phyloP scores from a whole-genome alignment of 176 grass and related monocot genomes.

The Zea luxurians region DNA sequence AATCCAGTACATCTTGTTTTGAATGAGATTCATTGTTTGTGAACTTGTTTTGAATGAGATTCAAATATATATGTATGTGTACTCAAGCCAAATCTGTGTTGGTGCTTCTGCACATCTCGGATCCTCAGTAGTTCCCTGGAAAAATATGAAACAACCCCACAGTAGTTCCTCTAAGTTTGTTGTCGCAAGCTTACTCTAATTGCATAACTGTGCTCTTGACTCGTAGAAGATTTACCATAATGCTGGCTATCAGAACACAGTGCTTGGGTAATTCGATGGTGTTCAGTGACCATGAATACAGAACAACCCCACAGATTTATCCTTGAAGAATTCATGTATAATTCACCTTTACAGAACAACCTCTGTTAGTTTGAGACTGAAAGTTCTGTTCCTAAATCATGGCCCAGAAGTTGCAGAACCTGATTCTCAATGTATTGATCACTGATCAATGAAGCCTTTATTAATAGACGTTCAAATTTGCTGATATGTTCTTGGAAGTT shows the following conservation, averaged over 20 bases:
- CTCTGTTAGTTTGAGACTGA: neutral
- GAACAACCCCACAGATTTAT: neutral
- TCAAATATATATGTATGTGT: no score
- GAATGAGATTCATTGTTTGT: no score
- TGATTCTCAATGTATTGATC: neutral
- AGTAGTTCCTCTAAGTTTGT: no score
- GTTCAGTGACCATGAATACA: neutral
- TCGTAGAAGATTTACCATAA: neutral
- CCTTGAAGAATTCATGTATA: slow-evolving; percentile 2
- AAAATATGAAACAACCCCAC: no score
- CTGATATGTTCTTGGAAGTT: neutral
- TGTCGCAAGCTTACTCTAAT: neutral
- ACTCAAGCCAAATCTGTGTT: no score
- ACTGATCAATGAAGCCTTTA: neutral
- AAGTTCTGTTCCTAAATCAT: neutral
- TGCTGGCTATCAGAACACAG: neutral
- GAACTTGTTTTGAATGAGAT: no score
- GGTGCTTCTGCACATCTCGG: no score
- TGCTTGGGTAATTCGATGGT: neutral
- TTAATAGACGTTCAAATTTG: neutral
- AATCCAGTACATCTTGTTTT: no score
- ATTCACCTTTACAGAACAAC: no score
- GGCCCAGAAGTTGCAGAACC: neutral
- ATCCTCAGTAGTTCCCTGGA: no score
- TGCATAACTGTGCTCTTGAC: neutral